Percentiles rank a stretch among this genome's conserved stretches.
These are phyloP conservation scores for Penicillium daleae DNA, from an alignment of 495 filamentous ascomycete genomes.

Conservation along the genomic window DNA sequence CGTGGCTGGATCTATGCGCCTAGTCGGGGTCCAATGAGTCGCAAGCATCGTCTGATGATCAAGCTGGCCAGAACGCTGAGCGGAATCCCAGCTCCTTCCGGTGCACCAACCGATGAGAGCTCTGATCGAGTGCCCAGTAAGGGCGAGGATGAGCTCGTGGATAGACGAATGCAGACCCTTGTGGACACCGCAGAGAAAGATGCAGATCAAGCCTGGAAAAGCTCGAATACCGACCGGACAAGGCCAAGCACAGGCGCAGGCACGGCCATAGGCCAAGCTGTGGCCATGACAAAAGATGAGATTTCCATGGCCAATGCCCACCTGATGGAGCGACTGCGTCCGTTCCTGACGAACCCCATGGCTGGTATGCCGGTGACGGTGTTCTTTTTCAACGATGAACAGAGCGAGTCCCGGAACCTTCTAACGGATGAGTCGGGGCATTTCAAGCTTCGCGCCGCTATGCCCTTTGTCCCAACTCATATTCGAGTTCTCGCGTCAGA, in stretches of 20 bases:
- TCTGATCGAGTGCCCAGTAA: conserved; percentile 29
- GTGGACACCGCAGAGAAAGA: conserved; percentile 70
- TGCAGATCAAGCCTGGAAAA: conserved; percentile 68
- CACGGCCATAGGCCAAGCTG: conserved; percentile 44
- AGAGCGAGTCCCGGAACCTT: conserved; percentile 78
- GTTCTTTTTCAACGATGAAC: conserved; percentile 86
- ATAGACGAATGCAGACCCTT: conserved; percentile 74
- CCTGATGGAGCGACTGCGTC: conserved; percentile 81
- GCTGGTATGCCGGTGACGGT: conserved; percentile 75
- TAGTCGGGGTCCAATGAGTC: conserved; percentile 80
- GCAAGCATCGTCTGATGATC: conserved; percentile 83
- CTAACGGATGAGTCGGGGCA: conserved; percentile 85
- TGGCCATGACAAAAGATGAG: conserved; percentile 69
- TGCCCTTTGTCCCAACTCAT: conserved; percentile 90
- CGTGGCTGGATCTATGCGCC: conserved; percentile 93
- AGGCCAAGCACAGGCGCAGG: conserved; percentile 22
- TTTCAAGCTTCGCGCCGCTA: conserved; percentile 72
- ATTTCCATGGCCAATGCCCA: conserved; percentile 79
- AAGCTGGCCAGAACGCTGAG: conserved; percentile 82
- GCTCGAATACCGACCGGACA: conserved; percentile 22
- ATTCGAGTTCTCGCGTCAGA: conserved; percentile 86
- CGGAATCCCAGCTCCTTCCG: conserved; percentile 73
- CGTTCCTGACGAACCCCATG: conserved; percentile 84
- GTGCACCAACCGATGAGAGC: conserved; percentile 33
- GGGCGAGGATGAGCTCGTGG: conserved; percentile 62